Conservation (phyloP, 2,329 filamentous ascomycete species). For the Fusarium virguliforme region DNA sequence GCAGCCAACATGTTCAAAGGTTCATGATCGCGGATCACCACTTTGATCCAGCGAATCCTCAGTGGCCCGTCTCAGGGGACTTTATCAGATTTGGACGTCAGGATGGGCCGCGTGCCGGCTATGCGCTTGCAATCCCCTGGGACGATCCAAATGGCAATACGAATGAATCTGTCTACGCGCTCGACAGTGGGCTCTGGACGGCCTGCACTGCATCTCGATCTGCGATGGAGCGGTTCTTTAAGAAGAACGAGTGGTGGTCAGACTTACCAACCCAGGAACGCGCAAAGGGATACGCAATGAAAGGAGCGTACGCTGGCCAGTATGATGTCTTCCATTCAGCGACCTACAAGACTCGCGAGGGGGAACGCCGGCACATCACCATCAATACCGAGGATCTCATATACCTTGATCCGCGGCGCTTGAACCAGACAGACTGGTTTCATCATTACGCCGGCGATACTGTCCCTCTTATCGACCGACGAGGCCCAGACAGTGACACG, state of each 20-base stretch:
- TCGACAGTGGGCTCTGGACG: conserved; percentile 34
- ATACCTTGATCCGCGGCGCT: conserved; percentile 19
- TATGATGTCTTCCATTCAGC: conserved; percentile 20
- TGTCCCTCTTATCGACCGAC: conserved; percentile 21
- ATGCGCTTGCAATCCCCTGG: conserved; percentile 20
- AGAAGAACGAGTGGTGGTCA: conserved; percentile 41
- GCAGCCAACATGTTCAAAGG: conserved; percentile 31
- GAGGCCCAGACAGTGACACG: neutral
- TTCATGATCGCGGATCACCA: conserved; percentile 31
- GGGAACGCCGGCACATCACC: conserved; percentile 22
- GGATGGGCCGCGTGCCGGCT: neutral
- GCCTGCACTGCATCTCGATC: conserved; percentile 24
- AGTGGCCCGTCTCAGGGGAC: neutral
- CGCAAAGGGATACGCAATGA: neutral
- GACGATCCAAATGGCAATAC: conserved; percentile 16
- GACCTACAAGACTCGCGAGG: conserved; percentile 19
- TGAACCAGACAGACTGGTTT: conserved; percentile 19
- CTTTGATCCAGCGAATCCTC: neutral
- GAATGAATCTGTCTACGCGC: conserved; percentile 35
- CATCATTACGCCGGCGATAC: neutral
- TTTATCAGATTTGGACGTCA: neutral
- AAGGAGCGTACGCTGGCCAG: neutral
- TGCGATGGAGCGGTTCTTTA: conserved; percentile 26
- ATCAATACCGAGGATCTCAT: conserved; percentile 24
- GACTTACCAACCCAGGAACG: neutral